Base-by-base conservation (phyloP, 2,329 filamentous ascomycete species). In the Verruconis gallopava region DNA sequence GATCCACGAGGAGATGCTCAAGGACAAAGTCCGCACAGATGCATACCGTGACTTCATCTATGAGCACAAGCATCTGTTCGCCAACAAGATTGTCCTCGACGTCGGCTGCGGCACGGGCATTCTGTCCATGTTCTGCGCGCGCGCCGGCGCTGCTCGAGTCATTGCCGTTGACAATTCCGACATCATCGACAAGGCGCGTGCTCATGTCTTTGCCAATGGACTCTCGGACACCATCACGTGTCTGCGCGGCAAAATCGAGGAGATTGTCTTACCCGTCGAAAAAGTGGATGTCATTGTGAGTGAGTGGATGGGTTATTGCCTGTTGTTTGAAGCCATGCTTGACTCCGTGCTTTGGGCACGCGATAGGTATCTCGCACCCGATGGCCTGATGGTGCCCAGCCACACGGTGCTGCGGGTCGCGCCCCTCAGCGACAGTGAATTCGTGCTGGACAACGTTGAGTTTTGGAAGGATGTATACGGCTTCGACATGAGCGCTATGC, bases 241-340 rank as follows among this genome's bases (percentile, higher is more conserved):
- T 52, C 67, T 94, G 38, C 76, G 79, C 48, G 88, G 89, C 28
- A 84, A 85, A 54, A 83, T 95, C 46, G 89, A 96, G 59, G 86
- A 95, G 50, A 82, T 93, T 43, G 69, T 64, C 44, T 71, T 86
- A 17, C 86, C 83, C 42, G 54, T 89, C 5, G 69, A 77, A 42
- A 69, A 88, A 54, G 88, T 95, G 36, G 89, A 96, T 62, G 81
- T 96, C 54, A 94, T 96, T 56, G 80, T 96, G 46, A 93, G 84
- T 46, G 88, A 96, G 61, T 96, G 88, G 88, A 96, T 96, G 88
- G 88, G 88, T 21, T 96, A 96, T 58, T 84, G 80, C 49, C 72
- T 95, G 14, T 72, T 95, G 4, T 96, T 93, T 60, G 88, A 96
- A 63, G 85, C 86, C 43, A 96, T 96, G 88, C 76, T 96, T 20